Evolutionary conservation across 1,139 yeast species (phyloP), one percentile per base, ranked within the genome.

Genomic region (Magnusiomyces sp.): DNA sequence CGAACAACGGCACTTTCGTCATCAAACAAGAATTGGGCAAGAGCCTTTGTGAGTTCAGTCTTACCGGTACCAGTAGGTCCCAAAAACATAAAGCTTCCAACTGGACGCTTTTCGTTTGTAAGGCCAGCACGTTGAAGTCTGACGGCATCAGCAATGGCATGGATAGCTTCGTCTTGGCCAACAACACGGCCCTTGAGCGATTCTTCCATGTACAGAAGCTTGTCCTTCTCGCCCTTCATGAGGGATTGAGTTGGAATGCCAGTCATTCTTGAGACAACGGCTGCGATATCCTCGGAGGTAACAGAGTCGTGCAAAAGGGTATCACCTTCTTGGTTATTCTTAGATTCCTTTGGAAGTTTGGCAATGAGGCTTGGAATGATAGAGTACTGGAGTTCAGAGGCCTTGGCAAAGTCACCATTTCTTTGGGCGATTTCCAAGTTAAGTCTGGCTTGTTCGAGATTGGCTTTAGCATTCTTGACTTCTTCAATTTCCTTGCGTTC

Each of bases 31-130:
- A 92, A 92, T 60, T 88, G 89, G 1, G 97, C 96, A 53, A 92
- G 75, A 0, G 94, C 81, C 66, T 92, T 92, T 6, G 97, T 89
- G 50, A 92, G 74, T 65, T 90, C 97, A 0, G 98, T 92, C 67
- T 92, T 92, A 69, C 98, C 98, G 0, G 97, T 90, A 69, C 98
- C 98, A 0, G 97, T 90, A 40, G 97, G 97, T 17, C 98, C 98
- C 57, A 92, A 72, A 67, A 92, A 92, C 83, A 92, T 83, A 66
- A 92, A 92, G 50, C 95, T 85, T 1, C 97, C 97, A 61, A 90
- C 90, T 2, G 98, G 98, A 54, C 97, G 77, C 66, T 85, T 85
- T 55, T 88, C 95, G 64, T 87, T 84, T 3, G 97, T 90, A 52
- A 92, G 76, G 0, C 98, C 98, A 0, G 98, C 98, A 60, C 98